phyloP scores from a whole-genome alignment of 495 filamentous ascomycete species.

The Neurospora cerealis region DNA sequence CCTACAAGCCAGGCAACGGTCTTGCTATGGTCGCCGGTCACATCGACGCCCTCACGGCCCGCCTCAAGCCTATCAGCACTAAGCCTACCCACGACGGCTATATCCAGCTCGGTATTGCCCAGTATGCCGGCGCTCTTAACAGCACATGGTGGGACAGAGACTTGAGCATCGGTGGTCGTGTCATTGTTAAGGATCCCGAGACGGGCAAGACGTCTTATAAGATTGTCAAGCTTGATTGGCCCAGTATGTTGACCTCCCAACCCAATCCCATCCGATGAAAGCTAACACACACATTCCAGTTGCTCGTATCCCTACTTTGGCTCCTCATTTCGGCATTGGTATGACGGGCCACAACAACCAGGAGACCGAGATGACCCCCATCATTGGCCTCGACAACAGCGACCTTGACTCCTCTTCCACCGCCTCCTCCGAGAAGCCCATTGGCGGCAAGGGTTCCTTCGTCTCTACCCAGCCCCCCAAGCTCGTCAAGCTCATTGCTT shows the following conservation, averaged over 20 bases:
- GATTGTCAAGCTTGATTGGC: constrained; percentile 87
- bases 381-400: constrained; percentile 78
- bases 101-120: constrained; percentile 82
- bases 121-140: constrained; percentile 80
- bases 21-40: constrained; percentile 74
- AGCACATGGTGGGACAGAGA: constrained; percentile 93
- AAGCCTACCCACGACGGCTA: constrained; percentile 74
- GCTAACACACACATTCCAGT: constrained; percentile 33
- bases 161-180: constrained; percentile 78
- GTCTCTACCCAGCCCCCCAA: constrained; percentile 69
- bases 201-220: constrained; percentile 72
- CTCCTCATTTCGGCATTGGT: constrained; percentile 82
- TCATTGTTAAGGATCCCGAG: constrained; percentile 63
- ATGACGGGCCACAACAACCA: constrained; percentile 70
- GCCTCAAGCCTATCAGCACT: constrained; percentile 79
- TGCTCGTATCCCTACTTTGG: constrained; percentile 84
- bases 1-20: constrained; percentile 81
- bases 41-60: constrained; percentile 82
- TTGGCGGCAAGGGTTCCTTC: constrained; percentile 52
- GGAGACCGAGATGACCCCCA: constrained; percentile 91
- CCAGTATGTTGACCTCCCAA: constrained; percentile 32
- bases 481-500: constrained; percentile 73
- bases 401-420: constrained; percentile 31
- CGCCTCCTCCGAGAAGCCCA: constrained; percentile 20
- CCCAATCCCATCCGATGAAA: background rate